Conservation (phyloP, 2,329 filamentous ascomycete genomes). For the Gaeumannomyces sp. region DNA sequence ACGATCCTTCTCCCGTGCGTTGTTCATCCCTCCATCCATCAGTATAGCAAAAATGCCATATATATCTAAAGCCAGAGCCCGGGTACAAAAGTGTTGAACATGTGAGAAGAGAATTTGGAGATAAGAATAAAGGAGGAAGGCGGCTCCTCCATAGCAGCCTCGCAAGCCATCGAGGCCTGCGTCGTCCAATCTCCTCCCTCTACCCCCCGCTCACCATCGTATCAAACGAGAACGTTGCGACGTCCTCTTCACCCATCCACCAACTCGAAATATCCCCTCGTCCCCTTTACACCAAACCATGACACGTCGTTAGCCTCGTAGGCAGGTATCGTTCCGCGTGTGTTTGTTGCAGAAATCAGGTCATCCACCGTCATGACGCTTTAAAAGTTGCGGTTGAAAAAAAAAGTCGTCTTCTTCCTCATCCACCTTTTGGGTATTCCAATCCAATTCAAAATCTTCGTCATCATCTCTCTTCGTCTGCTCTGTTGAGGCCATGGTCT, state of each 20-base stretch:
- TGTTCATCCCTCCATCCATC: slow-evolving; percentile 1
- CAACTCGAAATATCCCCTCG: neutral
- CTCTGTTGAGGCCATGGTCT: neutral
- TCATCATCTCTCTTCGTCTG: slow-evolving; percentile 1
- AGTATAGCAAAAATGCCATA: neutral
- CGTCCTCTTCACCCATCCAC: neutral
- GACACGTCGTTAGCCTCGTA: neutral
- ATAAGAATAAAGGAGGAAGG: neutral
- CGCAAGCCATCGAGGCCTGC: neutral
- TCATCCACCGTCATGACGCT: neutral
- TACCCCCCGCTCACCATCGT: neutral
- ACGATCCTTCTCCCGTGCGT: neutral
- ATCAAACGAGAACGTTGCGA: neutral
- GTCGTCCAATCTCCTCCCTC: neutral
- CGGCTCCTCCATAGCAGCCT: neutral
- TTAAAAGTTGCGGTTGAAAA: neutral
- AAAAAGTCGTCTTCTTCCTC: neutral
- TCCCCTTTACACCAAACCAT: neutral
- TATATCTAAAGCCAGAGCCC: neutral
- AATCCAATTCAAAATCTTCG: neutral
- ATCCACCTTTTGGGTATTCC: neutral
- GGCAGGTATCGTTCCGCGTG: neutral
- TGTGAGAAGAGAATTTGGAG: neutral
- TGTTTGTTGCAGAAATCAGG: neutral
- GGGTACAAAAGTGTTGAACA: neutral